Conservation (phyloP, 2,329 filamentous ascomycete genomes). For the Cryphonectria naterciae region DNA sequence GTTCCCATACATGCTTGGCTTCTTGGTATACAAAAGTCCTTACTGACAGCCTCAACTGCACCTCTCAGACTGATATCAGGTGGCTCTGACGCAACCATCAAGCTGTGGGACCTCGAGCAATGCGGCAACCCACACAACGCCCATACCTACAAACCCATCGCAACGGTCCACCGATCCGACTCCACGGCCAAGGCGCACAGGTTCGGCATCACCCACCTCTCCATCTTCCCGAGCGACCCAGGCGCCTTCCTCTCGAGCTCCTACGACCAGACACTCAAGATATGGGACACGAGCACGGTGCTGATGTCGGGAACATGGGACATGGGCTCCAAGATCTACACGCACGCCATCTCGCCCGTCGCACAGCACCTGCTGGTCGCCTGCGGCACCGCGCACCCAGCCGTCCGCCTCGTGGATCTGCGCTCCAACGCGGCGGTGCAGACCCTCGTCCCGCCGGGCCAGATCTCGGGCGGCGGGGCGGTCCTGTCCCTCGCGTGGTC, state of each 20-base stretch:
- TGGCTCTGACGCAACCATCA: slow-evolving; percentile 82
- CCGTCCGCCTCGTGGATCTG: slow-evolving; percentile 83
- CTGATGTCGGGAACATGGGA: slow-evolving; percentile 67
- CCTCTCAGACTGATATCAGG: slow-evolving; percentile 73
- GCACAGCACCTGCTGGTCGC: slow-evolving; percentile 79
- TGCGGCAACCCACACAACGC: slow-evolving; percentile 48
- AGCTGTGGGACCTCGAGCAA: slow-evolving; percentile 83
- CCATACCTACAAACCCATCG: slow-evolving; percentile 59
- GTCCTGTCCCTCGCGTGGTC: slow-evolving; percentile 79
- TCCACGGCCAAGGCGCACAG: slow-evolving; percentile 51
- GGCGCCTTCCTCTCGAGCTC: slow-evolving; percentile 76
- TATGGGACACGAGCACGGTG: slow-evolving; percentile 71
- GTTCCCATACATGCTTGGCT: neutral
- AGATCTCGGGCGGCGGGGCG: slow-evolving; percentile 53
- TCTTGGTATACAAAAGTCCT: neutral
- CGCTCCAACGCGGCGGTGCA: slow-evolving; percentile 79
- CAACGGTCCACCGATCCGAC: slow-evolving; percentile 51
- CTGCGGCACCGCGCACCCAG: slow-evolving; percentile 83
- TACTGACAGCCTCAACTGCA: slow-evolving; percentile 29
- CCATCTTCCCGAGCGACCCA: slow-evolving; percentile 79
- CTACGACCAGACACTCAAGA: slow-evolving; percentile 76
- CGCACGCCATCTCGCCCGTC: slow-evolving; percentile 76
- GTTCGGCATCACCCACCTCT: slow-evolving; percentile 75
- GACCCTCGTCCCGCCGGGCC: slow-evolving; percentile 67
- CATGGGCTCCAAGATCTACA: slow-evolving; percentile 71